phyloP scores from a whole-genome alignment of 2,329 filamentous ascomycete genomes.

The Beauveria bassiana region DNA sequence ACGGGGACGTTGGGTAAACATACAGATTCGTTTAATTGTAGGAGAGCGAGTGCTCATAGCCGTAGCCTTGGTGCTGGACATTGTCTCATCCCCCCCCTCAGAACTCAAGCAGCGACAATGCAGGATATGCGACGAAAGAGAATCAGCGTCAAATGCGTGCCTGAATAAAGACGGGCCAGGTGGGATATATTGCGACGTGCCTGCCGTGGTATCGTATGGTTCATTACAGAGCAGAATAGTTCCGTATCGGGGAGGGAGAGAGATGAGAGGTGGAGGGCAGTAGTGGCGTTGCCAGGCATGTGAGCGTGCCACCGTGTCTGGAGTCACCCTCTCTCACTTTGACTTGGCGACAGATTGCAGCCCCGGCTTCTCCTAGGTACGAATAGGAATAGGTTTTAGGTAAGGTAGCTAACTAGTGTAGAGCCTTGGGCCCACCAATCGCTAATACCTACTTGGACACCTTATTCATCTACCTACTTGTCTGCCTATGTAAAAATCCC shows the following conservation, averaged over 20 bases:
- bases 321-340: not conserved
- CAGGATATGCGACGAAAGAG: not conserved
- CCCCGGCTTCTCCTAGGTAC: too few species aligned
- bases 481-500: not conserved
- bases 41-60: conserved; percentile 64
- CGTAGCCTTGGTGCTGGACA: conserved; percentile 4
- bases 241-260: not conserved
- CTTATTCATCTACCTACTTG: not conserved
- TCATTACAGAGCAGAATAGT: not conserved
- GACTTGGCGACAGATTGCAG: too few species aligned
- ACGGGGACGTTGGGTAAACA: conserved; percentile 20
- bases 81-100: not conserved
- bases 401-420: too few species aligned
- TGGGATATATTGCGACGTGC: not conserved
- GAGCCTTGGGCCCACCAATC: too few species aligned
- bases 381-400: too few species aligned
- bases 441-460: too few species aligned
- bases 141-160: not conserved
- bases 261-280: not conserved
- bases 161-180: not conserved
- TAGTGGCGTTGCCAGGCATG: not conserved
- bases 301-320: conserved; percentile 9
- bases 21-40: conserved; percentile 78
- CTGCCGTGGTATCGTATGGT: not conserved
- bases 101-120: not conserved